Percentiles rank a stretch among this genome's conserved stretches.
Evolutionary conservation across 371 early-diverging fungal species (phyloP).

Genomic region (Dichotomocladium elegans): DNA sequence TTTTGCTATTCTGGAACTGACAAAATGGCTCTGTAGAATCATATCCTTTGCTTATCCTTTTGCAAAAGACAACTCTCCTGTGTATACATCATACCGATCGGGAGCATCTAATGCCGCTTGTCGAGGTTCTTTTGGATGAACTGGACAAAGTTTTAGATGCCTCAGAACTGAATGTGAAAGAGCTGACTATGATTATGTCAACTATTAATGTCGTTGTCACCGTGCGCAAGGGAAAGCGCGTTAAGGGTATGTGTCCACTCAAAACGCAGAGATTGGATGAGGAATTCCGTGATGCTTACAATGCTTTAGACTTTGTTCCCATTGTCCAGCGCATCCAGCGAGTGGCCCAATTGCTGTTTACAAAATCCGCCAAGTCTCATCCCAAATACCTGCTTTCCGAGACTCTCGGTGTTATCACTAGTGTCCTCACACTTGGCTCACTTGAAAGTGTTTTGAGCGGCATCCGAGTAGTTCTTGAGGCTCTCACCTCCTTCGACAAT

Average conservation of each 20-base stretch:
- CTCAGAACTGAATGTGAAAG: slow-evolving; percentile 26
- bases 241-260: slow-evolving; percentile 45
- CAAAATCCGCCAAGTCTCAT: neutral
- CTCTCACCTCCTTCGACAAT: slow-evolving; percentile 49
- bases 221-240: slow-evolving; percentile 55
- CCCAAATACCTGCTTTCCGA: slow-evolving; percentile 20
- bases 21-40: slow-evolving; percentile 2
- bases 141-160: slow-evolving; percentile 23
- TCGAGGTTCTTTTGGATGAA: slow-evolving; percentile 46
- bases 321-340: slow-evolving; percentile 26
- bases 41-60: slow-evolving; percentile 18
- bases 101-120: slow-evolving; percentile 48
- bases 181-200: slow-evolving; percentile 38
- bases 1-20: neutral
- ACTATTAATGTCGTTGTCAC: slow-evolving; percentile 49
- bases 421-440: slow-evolving; percentile 52
- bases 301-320: slow-evolving; percentile 31
- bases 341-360: slow-evolving; percentile 24
- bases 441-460: slow-evolving; percentile 57
- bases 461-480: slow-evolving; percentile 60
- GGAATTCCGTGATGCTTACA: too few relatives aligned
- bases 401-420: slow-evolving; percentile 20
- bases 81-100: slow-evolving; percentile 53
- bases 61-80: slow-evolving; percentile 50
- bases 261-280: too few relatives aligned